Evolutionary conservation across 805 yeast genomes (phyloP).

Genomic region (Candida coquimbonensis): DNA sequence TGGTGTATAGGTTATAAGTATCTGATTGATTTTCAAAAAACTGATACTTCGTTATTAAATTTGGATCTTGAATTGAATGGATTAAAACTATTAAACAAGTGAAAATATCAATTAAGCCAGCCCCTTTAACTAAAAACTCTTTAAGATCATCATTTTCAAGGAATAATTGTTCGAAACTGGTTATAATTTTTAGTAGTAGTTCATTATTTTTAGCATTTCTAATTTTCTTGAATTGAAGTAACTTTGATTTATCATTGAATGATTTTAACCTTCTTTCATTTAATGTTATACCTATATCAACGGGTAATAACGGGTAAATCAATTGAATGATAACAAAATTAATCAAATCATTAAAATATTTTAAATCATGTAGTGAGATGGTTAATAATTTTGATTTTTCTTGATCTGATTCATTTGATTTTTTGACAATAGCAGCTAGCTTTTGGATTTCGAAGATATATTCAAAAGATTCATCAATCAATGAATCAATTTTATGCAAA

Average conservation of each 20-base stretch:
- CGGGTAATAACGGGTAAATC: constrained; percentile 54
- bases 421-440: constrained; percentile 5
- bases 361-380: constrained; percentile 82
- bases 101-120: constrained; percentile 57
- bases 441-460: constrained; percentile 13
- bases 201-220: background rate
- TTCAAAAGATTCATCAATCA: constrained; percentile 6
- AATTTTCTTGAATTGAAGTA: constrained; percentile 14
- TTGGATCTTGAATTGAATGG: constrained; percentile 8
- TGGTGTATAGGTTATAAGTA: constrained; percentile 59
- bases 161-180: constrained; percentile 20
- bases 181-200: constrained; percentile 8
- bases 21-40: constrained; percentile 40
- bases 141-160: constrained; percentile 24
- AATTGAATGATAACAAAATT: constrained; percentile 66
- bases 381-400: constrained; percentile 31
- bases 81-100: constrained; percentile 40
- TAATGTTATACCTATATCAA: constrained; percentile 56
- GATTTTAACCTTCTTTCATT: constrained; percentile 50
- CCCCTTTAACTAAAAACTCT: constrained; percentile 52
- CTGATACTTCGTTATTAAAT: constrained; percentile 11
- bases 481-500: background rate
- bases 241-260: constrained; percentile 27
- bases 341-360: constrained; percentile 56
- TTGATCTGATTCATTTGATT: constrained; percentile 5